phyloP scores from a whole-genome alignment of 2,329 filamentous ascomycete species.

The Aspergillus texensis region DNA sequence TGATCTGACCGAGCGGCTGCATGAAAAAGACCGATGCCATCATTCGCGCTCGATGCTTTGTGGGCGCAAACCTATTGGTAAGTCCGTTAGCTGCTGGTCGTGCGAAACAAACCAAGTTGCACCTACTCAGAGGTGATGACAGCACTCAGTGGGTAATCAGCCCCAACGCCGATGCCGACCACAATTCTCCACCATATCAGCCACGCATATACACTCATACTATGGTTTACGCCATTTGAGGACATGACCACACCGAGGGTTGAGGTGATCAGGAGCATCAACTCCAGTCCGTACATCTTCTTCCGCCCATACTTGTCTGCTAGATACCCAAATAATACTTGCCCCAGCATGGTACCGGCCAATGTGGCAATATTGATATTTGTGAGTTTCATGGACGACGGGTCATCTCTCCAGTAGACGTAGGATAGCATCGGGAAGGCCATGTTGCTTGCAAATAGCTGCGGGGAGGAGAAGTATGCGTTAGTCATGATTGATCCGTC shows the following conservation, averaged over 20 bases:
- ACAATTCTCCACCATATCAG: conserved; percentile 52
- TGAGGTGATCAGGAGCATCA: conserved; percentile 50
- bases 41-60: conserved; percentile 68
- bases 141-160: conserved; percentile 68
- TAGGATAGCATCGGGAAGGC: conserved; percentile 53
- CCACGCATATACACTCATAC: conserved; percentile 50
- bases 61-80: conserved; percentile 51
- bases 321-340: conserved; percentile 51
- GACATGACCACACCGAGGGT: conserved; percentile 52
- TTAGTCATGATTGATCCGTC: neutral
- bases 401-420: conserved; percentile 50
- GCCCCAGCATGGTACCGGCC: conserved; percentile 50
- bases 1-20: conserved; percentile 68
- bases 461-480: neutral
- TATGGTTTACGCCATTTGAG: conserved; percentile 45
- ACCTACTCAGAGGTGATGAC: conserved; percentile 69
- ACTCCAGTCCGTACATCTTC: conserved; percentile 55
- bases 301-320: conserved; percentile 53
- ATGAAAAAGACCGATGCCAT: conserved; percentile 69
- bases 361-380: conserved; percentile 52
- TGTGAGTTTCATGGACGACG: conserved; percentile 37
- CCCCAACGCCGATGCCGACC: conserved; percentile 62
- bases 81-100: neutral
- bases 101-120: neutral
- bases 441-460: conserved; percentile 55